Conservation (phyloP, 2,329 filamentous ascomycete genomes). For the Calonectria hongkongensis region DNA sequence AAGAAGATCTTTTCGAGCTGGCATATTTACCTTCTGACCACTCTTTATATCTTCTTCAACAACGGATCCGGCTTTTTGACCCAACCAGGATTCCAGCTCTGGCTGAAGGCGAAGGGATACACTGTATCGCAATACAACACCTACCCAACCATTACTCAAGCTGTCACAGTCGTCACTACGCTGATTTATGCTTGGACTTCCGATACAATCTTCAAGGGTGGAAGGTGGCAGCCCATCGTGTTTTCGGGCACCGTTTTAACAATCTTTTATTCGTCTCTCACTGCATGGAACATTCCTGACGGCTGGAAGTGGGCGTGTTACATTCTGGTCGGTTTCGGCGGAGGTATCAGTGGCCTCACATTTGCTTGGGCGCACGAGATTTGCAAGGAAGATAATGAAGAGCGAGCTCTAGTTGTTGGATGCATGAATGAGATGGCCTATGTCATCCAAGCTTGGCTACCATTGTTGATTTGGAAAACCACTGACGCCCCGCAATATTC, state of each 20-base stretch:
- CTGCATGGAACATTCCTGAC: constrained; percentile 66
- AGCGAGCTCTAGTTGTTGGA: constrained; percentile 79
- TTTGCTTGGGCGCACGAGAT: constrained; percentile 72
- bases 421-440: constrained; percentile 83
- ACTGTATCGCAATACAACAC: constrained; percentile 66
- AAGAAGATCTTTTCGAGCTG: constrained; percentile 77
- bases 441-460: constrained; percentile 81
- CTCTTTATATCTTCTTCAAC: constrained; percentile 79
- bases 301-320: constrained; percentile 80
- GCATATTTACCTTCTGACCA: constrained; percentile 77
- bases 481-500: constrained; percentile 76
- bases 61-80: constrained; percentile 69
- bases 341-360: constrained; percentile 67
- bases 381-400: constrained; percentile 74
- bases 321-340: constrained; percentile 71
- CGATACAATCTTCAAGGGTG: constrained; percentile 75
- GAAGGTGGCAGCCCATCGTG: constrained; percentile 78
- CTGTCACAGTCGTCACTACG: constrained; percentile 73
- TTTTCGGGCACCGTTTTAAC: constrained; percentile 68
- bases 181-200: constrained; percentile 80
- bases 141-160: constrained; percentile 76
- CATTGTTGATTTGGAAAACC: constrained; percentile 79
- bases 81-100: constrained; percentile 74
- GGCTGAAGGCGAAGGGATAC: constrained; percentile 67
- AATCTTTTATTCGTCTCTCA: constrained; percentile 62